These are phyloP conservation scores for Epichloe baconii DNA, from an alignment of 2,329 filamentous ascomycete genomes.

Conservation along the genomic window DNA sequence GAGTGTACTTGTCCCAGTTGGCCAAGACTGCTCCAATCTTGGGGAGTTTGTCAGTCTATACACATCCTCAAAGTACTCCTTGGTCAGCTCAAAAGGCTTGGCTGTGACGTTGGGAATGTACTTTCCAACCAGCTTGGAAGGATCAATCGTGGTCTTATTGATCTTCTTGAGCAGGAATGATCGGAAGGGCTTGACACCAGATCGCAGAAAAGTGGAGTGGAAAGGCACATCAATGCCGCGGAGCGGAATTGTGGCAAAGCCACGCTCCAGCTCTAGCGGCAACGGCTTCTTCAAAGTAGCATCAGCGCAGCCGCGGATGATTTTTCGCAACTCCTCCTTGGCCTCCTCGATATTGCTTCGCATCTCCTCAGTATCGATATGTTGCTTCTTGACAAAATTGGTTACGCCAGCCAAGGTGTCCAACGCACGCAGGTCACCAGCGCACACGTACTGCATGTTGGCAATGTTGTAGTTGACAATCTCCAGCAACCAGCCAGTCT, in stretches of 20 bases:
- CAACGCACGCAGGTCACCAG: constrained; percentile 57
- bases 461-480: constrained; percentile 94
- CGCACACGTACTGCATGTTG: constrained; percentile 64
- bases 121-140: constrained; percentile 90
- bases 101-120: constrained; percentile 99
- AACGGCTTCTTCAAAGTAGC: constrained; percentile 79
- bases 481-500: constrained; percentile 89
- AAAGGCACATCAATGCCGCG: constrained; percentile 97
- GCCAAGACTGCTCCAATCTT: constrained; percentile 69
- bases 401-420: constrained; percentile 66
- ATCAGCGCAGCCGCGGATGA: constrained; percentile 79
- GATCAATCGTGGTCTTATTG: constrained; percentile 97
- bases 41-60: constrained; percentile 82
- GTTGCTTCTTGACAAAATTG: constrained; percentile 93
- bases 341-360: constrained; percentile 85
- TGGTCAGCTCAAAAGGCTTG: constrained; percentile 85
- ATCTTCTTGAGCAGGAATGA: constrained; percentile 99
- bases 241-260: constrained; percentile 92
- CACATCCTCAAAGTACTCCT: constrained; percentile 99
- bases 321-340: constrained; percentile 77
- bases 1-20: constrained; percentile 66
- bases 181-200: constrained; percentile 97
- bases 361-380: constrained; percentile 91
- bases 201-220: constrained; percentile 96
- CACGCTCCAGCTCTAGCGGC: constrained; percentile 81